phyloP scores from a whole-genome alignment of 2,329 filamentous ascomycete species.

The Aspergillus clavatus region DNA sequence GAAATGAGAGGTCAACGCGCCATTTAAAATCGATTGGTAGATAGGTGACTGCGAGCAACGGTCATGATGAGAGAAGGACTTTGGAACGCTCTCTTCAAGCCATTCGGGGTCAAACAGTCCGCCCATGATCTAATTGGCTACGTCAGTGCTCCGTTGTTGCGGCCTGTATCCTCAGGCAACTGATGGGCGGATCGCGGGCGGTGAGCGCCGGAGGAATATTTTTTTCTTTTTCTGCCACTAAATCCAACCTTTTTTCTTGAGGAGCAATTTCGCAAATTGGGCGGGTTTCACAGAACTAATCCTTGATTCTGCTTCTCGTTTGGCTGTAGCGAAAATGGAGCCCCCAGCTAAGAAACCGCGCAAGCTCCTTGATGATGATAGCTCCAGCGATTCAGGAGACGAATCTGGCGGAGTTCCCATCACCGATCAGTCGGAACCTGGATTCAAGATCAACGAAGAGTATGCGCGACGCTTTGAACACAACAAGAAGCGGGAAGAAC shows the following conservation, averaged over 20 bases:
- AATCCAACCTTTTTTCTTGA: constrained; percentile 15
- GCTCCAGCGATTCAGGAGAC: constrained; percentile 36
- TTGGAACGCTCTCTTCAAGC: constrained; percentile 14
- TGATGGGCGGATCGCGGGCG: constrained; percentile 15
- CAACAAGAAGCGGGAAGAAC: constrained; percentile 94
- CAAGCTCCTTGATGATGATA: constrained; percentile 39
- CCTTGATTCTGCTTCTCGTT: not conserved
- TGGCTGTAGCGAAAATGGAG: constrained; percentile 29
- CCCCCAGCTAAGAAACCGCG: constrained; percentile 40
- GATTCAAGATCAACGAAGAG: constrained; percentile 81
- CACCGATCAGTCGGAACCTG: constrained; percentile 28
- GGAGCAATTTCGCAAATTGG: not conserved
- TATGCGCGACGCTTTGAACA: constrained; percentile 87
- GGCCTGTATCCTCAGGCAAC: constrained; percentile 16
- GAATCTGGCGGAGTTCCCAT: constrained; percentile 39
- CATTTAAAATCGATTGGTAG: constrained; percentile 11
- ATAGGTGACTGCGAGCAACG: constrained; percentile 14
- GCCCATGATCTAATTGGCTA: constrained; percentile 33
- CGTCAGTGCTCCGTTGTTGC: constrained; percentile 25
- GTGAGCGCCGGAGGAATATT: constrained; percentile 14
- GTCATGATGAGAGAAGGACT: constrained; percentile 9
- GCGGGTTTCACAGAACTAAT: constrained; percentile 3
- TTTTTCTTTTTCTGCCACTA: constrained; percentile 31
- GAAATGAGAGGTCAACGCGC: constrained; percentile 2
- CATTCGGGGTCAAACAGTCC: constrained; percentile 15